A percentile compares a stretch with the other conserved stretches of the same genome.
Conservation (phyloP, 2,329 filamentous ascomycete species). For the Fonsecaea monophora region DNA sequence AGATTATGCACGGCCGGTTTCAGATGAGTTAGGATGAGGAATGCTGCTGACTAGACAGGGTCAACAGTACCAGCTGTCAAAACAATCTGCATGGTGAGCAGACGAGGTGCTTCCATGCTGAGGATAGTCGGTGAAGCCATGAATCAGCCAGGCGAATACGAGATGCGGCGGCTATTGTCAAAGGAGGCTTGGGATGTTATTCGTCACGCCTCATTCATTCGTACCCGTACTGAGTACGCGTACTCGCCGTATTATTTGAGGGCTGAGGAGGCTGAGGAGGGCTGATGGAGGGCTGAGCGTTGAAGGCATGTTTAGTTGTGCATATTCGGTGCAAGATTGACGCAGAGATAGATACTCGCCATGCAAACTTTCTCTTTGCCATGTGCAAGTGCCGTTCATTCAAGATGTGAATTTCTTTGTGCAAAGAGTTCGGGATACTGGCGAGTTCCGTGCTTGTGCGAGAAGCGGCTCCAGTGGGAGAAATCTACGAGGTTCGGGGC, state of each 20-base stretch:
- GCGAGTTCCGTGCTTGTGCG: background rate
- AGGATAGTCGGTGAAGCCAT: background rate
- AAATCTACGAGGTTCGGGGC: background rate
- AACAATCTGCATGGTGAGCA: conserved; percentile 13
- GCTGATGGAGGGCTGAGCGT: background rate
- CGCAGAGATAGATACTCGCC: no score
- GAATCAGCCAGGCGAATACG: background rate
- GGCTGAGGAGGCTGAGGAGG: background rate
- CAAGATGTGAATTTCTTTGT: background rate
- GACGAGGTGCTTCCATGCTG: conserved; percentile 4
- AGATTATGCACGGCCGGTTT: conserved; percentile 4
- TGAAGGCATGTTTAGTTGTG: no score
- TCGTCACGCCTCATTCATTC: background rate
- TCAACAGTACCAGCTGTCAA: no score
- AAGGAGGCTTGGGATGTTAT: background rate
- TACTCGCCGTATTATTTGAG: background rate
- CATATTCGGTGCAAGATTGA: no score
- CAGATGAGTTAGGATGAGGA: background rate
- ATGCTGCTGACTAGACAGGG: conserved; percentile 1
- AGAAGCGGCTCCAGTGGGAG: background rate
- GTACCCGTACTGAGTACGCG: no score
- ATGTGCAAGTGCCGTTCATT: no score
- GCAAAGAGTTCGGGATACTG: conserved; percentile 6
- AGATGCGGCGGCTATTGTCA: background rate
- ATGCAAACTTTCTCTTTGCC: no score